These are phyloP conservation scores for Aspergillus melleus DNA, from an alignment of 2,329 filamentous ascomycete genomes.

Conservation along the genomic window DNA sequence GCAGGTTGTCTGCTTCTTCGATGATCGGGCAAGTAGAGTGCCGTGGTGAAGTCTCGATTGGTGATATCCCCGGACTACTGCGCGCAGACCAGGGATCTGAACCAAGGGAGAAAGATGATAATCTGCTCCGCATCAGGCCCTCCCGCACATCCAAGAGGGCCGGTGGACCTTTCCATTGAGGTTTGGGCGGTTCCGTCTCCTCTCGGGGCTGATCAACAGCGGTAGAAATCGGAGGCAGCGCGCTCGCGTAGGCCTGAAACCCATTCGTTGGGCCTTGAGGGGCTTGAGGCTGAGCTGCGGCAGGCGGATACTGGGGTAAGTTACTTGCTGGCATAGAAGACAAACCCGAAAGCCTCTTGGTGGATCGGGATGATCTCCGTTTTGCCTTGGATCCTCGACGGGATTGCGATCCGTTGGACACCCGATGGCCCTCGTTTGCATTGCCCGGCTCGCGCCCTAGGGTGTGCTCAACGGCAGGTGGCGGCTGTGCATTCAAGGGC, in stretches of 20 bases:
- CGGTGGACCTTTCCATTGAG: slow-evolving; percentile 29
- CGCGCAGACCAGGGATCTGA: slow-evolving; percentile 32
- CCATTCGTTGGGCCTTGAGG: neutral
- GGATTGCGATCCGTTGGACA: slow-evolving; percentile 14
- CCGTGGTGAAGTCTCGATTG: slow-evolving; percentile 16
- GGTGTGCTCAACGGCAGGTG: slow-evolving; percentile 32
- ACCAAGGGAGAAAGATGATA: slow-evolving; percentile 38
- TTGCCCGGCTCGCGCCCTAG: slow-evolving; percentile 10
- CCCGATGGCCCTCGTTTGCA: slow-evolving; percentile 17
- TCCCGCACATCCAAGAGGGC: slow-evolving; percentile 59
- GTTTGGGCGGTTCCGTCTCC: slow-evolving; percentile 15
- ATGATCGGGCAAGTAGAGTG: slow-evolving; percentile 23
- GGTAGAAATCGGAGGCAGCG: slow-evolving; percentile 21
- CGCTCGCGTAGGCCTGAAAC: neutral
- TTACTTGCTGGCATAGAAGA: slow-evolving; percentile 6
- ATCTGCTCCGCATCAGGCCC: slow-evolving; percentile 45
- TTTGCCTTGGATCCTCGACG: slow-evolving; percentile 7
- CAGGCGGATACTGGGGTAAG: slow-evolving; percentile 2
- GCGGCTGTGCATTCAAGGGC: slow-evolving; percentile 52
- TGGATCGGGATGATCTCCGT: slow-evolving; percentile 11
- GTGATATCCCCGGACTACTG: slow-evolving; percentile 28
- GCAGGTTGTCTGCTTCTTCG: slow-evolving; percentile 64
- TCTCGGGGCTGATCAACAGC: slow-evolving; percentile 14
- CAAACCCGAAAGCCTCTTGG: slow-evolving; percentile 5
- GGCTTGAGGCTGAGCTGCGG: slow-evolving; percentile 8